These are phyloP conservation scores for Haplosporangium sp. DNA, from an alignment of 371 early-diverging fungal species.

Conservation along the genomic window DNA sequence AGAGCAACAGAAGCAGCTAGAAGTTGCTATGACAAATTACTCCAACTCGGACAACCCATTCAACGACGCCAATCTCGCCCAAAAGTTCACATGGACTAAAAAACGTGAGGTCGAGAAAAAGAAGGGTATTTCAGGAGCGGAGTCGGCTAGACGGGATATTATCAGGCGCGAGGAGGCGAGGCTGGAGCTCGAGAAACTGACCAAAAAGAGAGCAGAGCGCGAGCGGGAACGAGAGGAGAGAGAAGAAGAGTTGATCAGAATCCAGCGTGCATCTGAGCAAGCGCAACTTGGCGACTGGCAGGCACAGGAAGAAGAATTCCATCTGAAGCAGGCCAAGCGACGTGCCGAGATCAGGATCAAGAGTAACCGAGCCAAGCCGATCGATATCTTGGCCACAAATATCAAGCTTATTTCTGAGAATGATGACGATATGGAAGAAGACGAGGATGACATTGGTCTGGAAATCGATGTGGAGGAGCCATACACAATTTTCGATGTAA, in stretches of 20 bases:
- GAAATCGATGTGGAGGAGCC: constrained; percentile 92
- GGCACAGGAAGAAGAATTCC: constrained; percentile 90
- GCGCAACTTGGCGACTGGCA: constrained; percentile 96
- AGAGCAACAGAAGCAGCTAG: constrained; percentile 38
- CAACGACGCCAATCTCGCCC: constrained; percentile 81
- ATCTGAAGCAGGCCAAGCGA: constrained; percentile 87
- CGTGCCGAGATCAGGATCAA: constrained; percentile 93
- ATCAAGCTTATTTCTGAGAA: constrained; percentile 79
- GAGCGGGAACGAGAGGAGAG: constrained; percentile 84
- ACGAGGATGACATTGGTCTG: constrained; percentile 76
- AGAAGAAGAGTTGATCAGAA: constrained; percentile 81
- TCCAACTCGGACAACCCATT: constrained; percentile 85
- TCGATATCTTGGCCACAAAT: constrained; percentile 94
- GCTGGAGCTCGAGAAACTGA: constrained; percentile 84
- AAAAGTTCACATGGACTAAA: constrained; percentile 93
- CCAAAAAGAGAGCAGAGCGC: constrained; percentile 80
- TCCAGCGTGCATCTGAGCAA: constrained; percentile 84
- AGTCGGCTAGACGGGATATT: constrained; percentile 69
- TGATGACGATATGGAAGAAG: constrained; percentile 65
- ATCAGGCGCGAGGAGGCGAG: constrained; percentile 76
- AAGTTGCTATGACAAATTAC: constrained; percentile 59
- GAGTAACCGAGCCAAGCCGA: constrained; percentile 88
- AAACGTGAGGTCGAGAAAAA: constrained; percentile 82
- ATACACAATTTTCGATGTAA: constrained; percentile 82
- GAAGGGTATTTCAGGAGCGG: constrained; percentile 65